Base-by-base conservation (phyloP, 2,329 filamentous ascomycete species). In the Emmonsia crescens region DNA sequence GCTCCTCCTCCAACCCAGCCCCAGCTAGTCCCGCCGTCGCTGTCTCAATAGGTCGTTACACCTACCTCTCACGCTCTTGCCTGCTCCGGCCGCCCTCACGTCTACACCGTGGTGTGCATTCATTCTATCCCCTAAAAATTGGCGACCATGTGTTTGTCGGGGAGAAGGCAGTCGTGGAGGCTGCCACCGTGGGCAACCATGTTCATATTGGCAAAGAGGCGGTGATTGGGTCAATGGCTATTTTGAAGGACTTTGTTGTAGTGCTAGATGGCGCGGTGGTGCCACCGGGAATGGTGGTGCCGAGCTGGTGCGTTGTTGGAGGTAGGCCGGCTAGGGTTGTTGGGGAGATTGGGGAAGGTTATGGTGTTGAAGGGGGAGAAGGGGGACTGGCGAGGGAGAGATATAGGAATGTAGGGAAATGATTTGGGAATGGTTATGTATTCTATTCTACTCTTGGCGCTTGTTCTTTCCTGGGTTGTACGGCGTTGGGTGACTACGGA, bases 71-170 rank as follows among this genome's bases (percentile, higher is more conserved):
- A 61, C 85, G 87, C 16, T 87, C 87, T 2, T 88, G 85, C 65
- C 85, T 91, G 54, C 80, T 99, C 59, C 86, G 89, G 3, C 94
- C 94, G 0, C 92, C 94, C 0, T 89, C 88, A 38, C 85, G 92
- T 31, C 79, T 95, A 57, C 89, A 91, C 73, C 87, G 92, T 69
- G 91, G 91, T 70, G 66, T 72, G 4, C 68, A 74, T 60, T 71
- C 67, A 6, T 73, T 92, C 76, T 93, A 93, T 74, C 92, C 92
- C 9, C 86, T 97, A 68, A 90, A 94, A 64, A 89, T 99, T 66
- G 91, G 91, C 54, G 92, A 96, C 74, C 93, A 97, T 76, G 92
- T 96, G 65, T 96, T 93, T 75, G 83, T 99, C 57, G 92, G 91
- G 62, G 82, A 84, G 69, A 79, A 80, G 40, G 85, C 86, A 44